Percentiles rank a stretch among this genome's conserved stretches.
phyloP scores from a whole-genome alignment of 2,329 filamentous ascomycete genomes.

The Sarocladium kiliense region DNA sequence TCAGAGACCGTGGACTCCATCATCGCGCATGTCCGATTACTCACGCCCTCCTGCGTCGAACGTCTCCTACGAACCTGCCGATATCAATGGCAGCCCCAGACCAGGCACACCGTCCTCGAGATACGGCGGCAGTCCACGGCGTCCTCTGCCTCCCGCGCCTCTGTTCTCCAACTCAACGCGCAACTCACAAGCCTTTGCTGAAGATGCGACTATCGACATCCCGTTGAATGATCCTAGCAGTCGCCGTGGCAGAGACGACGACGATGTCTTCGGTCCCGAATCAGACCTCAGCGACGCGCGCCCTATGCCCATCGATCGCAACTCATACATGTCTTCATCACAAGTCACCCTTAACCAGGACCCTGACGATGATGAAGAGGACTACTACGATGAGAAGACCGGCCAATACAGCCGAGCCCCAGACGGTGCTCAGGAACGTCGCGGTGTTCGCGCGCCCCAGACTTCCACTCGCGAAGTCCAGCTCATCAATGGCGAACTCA shows the following conservation, averaged over 20 bases:
- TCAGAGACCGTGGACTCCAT: slow-evolving; percentile 55
- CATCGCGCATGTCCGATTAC: slow-evolving; percentile 53
- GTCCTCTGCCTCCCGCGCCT: slow-evolving; percentile 83
- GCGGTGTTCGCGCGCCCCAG: slow-evolving; percentile 80
- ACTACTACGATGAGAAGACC: slow-evolving; percentile 38
- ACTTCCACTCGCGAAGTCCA: slow-evolving; percentile 92
- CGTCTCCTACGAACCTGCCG: slow-evolving; percentile 75
- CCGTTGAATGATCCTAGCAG: slow-evolving; percentile 46
- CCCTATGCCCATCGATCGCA: slow-evolving; percentile 26
- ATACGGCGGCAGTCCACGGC: slow-evolving; percentile 81
- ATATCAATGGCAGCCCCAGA: slow-evolving; percentile 83
- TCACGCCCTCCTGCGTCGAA: slow-evolving; percentile 64
- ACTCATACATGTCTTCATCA: slow-evolving; percentile 50
- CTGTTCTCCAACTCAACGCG: slow-evolving; percentile 60
- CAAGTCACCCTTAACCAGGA: slow-evolving; percentile 51
- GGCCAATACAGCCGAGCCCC: slow-evolving; percentile 80
- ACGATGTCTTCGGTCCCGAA: slow-evolving; percentile 70
- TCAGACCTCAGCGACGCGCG: slow-evolving; percentile 50
- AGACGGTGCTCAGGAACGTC: slow-evolving; percentile 76
- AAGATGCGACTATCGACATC: slow-evolving; percentile 69
- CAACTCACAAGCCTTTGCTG: slow-evolving; percentile 49
- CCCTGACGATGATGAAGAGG: slow-evolving; percentile 13
- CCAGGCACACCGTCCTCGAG: slow-evolving; percentile 86
- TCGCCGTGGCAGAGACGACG: slow-evolving; percentile 36
- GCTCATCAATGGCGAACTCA: slow-evolving; percentile 94